Evolutionary conservation across 495 filamentous ascomycete genomes (phyloP).

Genomic region (Collariella sp.): DNA sequence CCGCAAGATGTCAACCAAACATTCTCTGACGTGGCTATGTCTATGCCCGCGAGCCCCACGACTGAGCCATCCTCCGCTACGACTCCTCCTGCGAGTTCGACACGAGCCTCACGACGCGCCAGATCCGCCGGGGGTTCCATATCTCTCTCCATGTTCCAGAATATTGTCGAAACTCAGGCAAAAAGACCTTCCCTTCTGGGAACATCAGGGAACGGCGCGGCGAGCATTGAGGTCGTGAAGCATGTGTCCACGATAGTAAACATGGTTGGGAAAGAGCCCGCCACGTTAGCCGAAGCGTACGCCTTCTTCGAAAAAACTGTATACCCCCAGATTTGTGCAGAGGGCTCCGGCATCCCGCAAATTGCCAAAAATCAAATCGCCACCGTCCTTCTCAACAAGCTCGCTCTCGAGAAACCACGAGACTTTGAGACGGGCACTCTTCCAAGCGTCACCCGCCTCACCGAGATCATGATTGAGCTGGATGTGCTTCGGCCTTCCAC

Average conservation of each 20-base stretch:
- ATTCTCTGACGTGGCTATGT: no score
- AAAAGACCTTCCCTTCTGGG: background rate
- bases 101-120: background rate
- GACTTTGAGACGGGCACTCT: conserved; percentile 27
- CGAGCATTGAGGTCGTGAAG: conserved; percentile 17
- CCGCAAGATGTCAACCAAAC: background rate
- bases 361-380: conserved; percentile 16
- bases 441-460: conserved; percentile 35
- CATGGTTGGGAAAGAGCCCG: conserved; percentile 26
- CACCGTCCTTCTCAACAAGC: conserved; percentile 18
- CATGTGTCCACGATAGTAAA: conserved; percentile 28
- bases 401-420: conserved; percentile 26
- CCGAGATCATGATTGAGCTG: conserved; percentile 28
- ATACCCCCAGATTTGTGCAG: conserved; percentile 21
- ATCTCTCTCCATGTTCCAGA: conserved; percentile 18
- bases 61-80: background rate
- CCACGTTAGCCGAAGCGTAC: conserved; percentile 27
- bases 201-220: background rate
- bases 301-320: conserved; percentile 33
- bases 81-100: background rate
- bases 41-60: no score
- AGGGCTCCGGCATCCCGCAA: conserved; percentile 13
- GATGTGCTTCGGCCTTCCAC: conserved; percentile 20
- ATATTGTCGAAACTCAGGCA: conserved; percentile 15
- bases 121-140: background rate